Evolutionary conservation across 2,329 filamentous ascomycete species (phyloP), one percentile per base, ranked within the genome.

Genomic region (Fusarium sp.): DNA sequence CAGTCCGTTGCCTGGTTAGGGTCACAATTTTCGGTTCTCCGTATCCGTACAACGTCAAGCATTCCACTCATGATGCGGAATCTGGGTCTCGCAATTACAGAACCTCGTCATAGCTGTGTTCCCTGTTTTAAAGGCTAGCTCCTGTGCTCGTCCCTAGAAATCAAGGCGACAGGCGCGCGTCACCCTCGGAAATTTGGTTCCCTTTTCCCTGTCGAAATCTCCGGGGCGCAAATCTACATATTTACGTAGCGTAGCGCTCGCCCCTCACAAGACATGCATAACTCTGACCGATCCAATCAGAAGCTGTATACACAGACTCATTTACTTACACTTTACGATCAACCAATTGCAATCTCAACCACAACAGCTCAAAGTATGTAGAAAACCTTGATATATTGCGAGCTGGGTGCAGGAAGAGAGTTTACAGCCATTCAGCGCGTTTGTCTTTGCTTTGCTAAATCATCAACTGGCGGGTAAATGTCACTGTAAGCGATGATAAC

Each of bases 161-260:
- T 29, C 29, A 40, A 29, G 19, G 49, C 49, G 19, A 38, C 26
- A 52, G 31, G 47, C 38, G 44, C 46, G 53, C 39, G 48, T 69
- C 55, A 60, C 55, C 40, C 51, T 61, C 68, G 68, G 68, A 70
- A 42, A 70, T 70, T 70, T 70, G 68, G 50, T 41, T 55, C 41
- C 59, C 60, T 49, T 67, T 53, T 58, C 40, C 38, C 54, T 58
- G 25, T 19, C 26, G 56, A 68, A 70, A 70, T 68, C 54, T 55
- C 61, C 60, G 58, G 60, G 45, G 51, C 51, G 54, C 53, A 53
- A 67, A 63, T 44, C 53, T 58, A 34, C 31, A 34, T 31, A 10
- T 11, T 52, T 58, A 34, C 31, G n/a, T 31, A 10, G 5, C 10
- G 29, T 31, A 51, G 45, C 49, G 47, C 61, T 67, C 65, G 57